These are phyloP conservation scores for Hyphochytrium catenoides DNA, from an alignment of 352 stramenopile genomes.

Conservation along the genomic window DNA sequence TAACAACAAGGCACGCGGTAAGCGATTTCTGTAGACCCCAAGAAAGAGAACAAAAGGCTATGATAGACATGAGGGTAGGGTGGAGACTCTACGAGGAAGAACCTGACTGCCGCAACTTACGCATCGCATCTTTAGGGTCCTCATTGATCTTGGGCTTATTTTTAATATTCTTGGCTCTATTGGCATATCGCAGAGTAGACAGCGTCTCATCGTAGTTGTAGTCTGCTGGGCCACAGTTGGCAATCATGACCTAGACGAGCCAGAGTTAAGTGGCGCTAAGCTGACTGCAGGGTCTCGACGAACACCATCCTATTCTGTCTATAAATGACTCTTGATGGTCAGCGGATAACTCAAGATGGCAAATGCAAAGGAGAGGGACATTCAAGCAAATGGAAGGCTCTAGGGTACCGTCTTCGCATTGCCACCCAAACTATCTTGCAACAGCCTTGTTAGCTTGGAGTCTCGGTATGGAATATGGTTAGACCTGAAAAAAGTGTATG, in stretches of 20 bases:
- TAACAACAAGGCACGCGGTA: constrained; percentile 11
- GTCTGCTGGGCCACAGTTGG: constrained; percentile 82
- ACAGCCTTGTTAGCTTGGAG: constrained; percentile 73
- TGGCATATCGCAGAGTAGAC: constrained; percentile 76
- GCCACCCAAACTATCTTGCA: constrained; percentile 79
- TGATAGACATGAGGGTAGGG: neutral
- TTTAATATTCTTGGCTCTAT: constrained; percentile 78
- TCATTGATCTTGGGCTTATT: constrained; percentile 79
- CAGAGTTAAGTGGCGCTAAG: too few species aligned
- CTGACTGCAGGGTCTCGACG: too few species aligned
- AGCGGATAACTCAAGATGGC: too few species aligned
- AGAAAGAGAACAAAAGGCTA: neutral
- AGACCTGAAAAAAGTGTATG: constrained; percentile 43
- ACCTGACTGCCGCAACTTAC: neutral
- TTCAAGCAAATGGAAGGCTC: too few species aligned
- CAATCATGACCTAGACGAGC: too few species aligned
- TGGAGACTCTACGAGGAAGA: neutral
- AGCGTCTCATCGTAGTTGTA: constrained; percentile 90
- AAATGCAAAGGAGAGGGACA: too few species aligned
- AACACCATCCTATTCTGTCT: too few species aligned
- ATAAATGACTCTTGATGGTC: too few species aligned
- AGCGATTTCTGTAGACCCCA: neutral
- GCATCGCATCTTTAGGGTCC: constrained; percentile 30
- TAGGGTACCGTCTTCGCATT: constrained; percentile 91
- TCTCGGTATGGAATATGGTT: constrained; percentile 86